These are phyloP conservation scores for Galium porrigens DNA, from an alignment of 305 asterid species.

Conservation along the genomic window DNA sequence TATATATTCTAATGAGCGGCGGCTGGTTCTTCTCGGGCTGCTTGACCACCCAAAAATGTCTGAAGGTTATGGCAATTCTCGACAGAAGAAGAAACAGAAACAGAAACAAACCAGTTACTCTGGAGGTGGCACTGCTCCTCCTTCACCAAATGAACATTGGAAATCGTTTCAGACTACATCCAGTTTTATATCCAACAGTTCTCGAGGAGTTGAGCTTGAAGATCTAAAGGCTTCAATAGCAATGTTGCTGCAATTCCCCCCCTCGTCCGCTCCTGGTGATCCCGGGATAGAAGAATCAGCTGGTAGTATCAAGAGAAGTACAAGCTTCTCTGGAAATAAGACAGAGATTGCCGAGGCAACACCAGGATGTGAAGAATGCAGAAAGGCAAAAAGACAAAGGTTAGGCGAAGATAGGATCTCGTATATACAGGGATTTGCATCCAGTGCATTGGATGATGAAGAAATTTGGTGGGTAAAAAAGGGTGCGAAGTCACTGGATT, in stretches of 20 bases:
- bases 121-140: conserved; percentile 34
- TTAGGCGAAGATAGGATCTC: conserved; percentile 54
- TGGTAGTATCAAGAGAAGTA: conserved; percentile 37
- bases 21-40: conserved; percentile 53
- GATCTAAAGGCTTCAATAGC: conserved; percentile 59
- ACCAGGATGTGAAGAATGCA: conserved; percentile 92
- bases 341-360: conserved; percentile 53
- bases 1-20: conserved; percentile 72
- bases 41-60: conserved; percentile 32
- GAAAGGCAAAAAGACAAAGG: conserved; percentile 68
- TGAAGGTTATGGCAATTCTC: conserved; percentile 21
- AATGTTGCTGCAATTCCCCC: conserved; percentile 50
- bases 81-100: conserved; percentile 34
- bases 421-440: conserved; percentile 26
- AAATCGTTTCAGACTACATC: conserved; percentile 31
- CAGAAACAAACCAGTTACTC: conserved; percentile 25
- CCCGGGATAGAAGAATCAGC: conserved; percentile 45
- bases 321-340: conserved; percentile 30
- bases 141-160: conserved; percentile 44
- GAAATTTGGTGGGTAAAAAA: conserved; percentile 84
- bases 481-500: conserved; percentile 53
- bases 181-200: conserved; percentile 20
- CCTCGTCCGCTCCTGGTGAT: conserved; percentile 27
- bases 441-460: conserved; percentile 52
- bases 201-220: conserved; percentile 40